Conservation (phyloP, 306 rosid species). For the Ceratonia siliqua region DNA sequence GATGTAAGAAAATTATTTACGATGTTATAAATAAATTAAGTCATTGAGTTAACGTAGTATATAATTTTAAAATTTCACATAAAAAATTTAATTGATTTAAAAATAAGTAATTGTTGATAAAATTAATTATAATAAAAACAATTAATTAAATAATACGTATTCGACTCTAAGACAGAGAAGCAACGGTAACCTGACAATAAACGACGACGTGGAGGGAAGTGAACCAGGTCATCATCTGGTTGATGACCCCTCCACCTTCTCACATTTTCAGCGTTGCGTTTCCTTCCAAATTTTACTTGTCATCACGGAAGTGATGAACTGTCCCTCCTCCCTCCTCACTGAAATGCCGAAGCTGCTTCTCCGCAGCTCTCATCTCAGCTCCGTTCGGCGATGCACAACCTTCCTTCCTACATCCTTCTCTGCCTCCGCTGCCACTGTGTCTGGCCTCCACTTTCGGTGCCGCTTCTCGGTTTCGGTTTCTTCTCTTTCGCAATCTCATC, state of each 20-base stretch:
- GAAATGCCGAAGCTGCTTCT: constrained; percentile 60
- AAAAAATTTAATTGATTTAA: too few relatives aligned
- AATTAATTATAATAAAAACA: too few relatives aligned
- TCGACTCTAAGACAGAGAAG: neutral
- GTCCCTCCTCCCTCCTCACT: neutral
- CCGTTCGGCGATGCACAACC: constrained; percentile 31
- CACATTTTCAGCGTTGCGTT: neutral
- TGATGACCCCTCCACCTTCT: neutral
- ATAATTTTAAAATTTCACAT: too few relatives aligned
- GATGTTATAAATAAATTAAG: too few relatives aligned
- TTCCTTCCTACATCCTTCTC: constrained; percentile 8
- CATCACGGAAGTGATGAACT: neutral
- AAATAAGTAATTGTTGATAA: too few relatives aligned
- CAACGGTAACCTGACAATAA: neutral
- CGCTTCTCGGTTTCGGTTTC: constrained; percentile 24
- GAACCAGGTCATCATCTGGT: neutral
- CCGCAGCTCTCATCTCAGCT: constrained; percentile 41
- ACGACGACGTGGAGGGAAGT: constrained; percentile 7
- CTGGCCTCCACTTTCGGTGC: constrained; percentile 32
- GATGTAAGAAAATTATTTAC: too few relatives aligned
- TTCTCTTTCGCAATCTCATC: constrained; percentile 25
- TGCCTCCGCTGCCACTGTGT: neutral
- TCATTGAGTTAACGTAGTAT: too few relatives aligned
- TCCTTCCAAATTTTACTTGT: neutral
- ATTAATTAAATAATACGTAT: too few relatives aligned